Conservation (phyloP, 305 asterid genomes). For the Petunia hybrid region DNA sequence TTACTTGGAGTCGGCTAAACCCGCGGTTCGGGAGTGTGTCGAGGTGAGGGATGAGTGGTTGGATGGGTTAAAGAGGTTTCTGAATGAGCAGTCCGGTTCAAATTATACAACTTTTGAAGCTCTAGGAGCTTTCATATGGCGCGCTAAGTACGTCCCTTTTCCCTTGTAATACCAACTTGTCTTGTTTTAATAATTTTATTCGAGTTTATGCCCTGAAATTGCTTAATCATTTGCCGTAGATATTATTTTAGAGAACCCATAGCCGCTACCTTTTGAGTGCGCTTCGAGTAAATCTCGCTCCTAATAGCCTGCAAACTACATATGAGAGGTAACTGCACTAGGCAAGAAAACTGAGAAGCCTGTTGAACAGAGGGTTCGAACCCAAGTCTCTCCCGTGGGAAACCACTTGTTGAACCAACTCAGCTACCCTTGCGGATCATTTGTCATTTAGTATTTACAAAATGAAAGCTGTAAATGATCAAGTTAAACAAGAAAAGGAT, state of each 20-base stretch:
- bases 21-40: slow-evolving; percentile 52
- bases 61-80: slow-evolving; percentile 58
- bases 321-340: too few relatives aligned
- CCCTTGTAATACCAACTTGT: neutral
- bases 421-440: too few relatives aligned
- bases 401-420: too few relatives aligned
- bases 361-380: too few relatives aligned
- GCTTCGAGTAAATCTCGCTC: too few relatives aligned
- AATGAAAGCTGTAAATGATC: neutral
- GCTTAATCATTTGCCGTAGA: too few relatives aligned
- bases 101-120: slow-evolving; percentile 80
- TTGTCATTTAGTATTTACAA: too few relatives aligned
- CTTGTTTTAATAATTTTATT: neutral
- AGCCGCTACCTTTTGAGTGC: too few relatives aligned
- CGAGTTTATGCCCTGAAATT: neutral
- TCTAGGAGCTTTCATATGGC: slow-evolving; percentile 82
- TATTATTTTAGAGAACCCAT: too few relatives aligned
- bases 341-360: too few relatives aligned
- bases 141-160: slow-evolving; percentile 57
- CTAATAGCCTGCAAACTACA: too few relatives aligned
- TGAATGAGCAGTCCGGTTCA: slow-evolving; percentile 56
- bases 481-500: neutral
- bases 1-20: slow-evolving; percentile 53
- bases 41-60: slow-evolving; percentile 69
- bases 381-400: too few relatives aligned